These are phyloP conservation scores for Microsporum canis DNA, from an alignment of 2,329 filamentous ascomycete species.

Conservation along the genomic window DNA sequence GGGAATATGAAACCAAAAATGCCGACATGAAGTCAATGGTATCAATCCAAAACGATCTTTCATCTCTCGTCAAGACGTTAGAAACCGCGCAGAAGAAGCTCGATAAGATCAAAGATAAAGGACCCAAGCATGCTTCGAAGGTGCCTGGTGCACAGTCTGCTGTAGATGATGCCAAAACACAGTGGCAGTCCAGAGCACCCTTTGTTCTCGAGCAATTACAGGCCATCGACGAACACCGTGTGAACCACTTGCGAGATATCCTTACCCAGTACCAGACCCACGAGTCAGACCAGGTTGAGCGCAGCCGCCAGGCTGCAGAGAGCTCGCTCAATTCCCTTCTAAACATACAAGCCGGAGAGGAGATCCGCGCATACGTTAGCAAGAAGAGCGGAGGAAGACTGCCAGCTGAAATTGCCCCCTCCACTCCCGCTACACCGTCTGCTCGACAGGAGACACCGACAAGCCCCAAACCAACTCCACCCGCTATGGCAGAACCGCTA, in stretches of 20 bases:
- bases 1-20: constrained; percentile 60
- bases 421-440: constrained; percentile 19
- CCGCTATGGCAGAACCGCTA: constrained; percentile 22
- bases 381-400: constrained; percentile 30
- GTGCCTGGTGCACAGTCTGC: constrained; percentile 61
- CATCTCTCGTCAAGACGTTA: constrained; percentile 69
- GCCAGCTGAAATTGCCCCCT: constrained; percentile 16
- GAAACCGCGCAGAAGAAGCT: constrained; percentile 72
- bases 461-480: constrained; percentile 13
- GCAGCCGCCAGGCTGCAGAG: constrained; percentile 61
- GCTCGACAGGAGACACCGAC: constrained; percentile 5
- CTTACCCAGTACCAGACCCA: constrained; percentile 90
- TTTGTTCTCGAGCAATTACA: constrained; percentile 92
- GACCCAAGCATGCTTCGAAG: constrained; percentile 59
- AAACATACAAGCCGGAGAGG: constrained; percentile 74
- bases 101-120: constrained; percentile 75
- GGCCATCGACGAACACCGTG: constrained; percentile 73
- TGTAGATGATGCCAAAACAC: constrained; percentile 64
- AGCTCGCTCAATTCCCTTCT: constrained; percentile 70
- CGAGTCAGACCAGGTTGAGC: constrained; percentile 76
- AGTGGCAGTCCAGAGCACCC: constrained; percentile 91
- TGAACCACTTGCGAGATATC: constrained; percentile 81
- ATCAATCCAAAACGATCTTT: constrained; percentile 69
- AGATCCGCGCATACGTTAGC: constrained; percentile 51
- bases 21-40: constrained; percentile 68